Evolutionary conservation across 805 yeast genomes (phyloP).

Genomic region (Schizosaccharomyces osmophilus): DNA sequence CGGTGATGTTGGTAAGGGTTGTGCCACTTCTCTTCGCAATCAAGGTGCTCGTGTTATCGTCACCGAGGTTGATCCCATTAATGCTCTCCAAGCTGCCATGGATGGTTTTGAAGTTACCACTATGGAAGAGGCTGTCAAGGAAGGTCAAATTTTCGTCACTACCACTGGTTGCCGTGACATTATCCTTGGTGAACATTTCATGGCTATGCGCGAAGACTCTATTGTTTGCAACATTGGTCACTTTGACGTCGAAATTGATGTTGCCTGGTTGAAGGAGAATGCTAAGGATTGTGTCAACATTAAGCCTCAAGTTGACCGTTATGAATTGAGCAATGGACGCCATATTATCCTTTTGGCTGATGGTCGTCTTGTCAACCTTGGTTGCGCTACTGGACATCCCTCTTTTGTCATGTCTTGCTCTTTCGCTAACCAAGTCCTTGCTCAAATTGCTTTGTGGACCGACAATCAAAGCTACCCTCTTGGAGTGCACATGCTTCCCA

Average conservation of each 20-base stretch:
- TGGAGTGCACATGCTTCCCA: slow-evolving; percentile 92
- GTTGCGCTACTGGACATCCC: slow-evolving; percentile 99
- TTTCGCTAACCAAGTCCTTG: slow-evolving; percentile 96
- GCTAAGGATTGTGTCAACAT: slow-evolving; percentile 86
- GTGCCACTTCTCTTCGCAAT: slow-evolving; percentile 94
- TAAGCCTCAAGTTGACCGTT: slow-evolving; percentile 98
- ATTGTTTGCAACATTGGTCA: slow-evolving; percentile 99
- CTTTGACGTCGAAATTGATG: slow-evolving; percentile 96
- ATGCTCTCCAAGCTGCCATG: slow-evolving; percentile 97
- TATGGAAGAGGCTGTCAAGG: slow-evolving; percentile 74
- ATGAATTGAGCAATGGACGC: slow-evolving; percentile 64
- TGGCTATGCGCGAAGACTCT: slow-evolving; percentile 93
- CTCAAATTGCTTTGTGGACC: slow-evolving; percentile 93
- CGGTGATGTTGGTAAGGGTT: slow-evolving; percentile 99
- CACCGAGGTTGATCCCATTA: slow-evolving; percentile 95
- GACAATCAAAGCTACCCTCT: slow-evolving; percentile 57
- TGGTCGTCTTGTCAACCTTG: slow-evolving; percentile 97
- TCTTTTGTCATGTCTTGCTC: slow-evolving; percentile 98
- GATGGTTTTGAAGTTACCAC: slow-evolving; percentile 93
- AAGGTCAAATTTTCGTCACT: slow-evolving; percentile 94
- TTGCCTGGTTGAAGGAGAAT: slow-evolving; percentile 91
- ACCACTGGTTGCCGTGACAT: slow-evolving; percentile 99
- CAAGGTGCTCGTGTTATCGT: slow-evolving; percentile 98
- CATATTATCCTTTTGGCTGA: slow-evolving; percentile 91
- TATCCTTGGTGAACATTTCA: slow-evolving; percentile 70